phyloP scores from a whole-genome alignment of 495 filamentous ascomycete genomes.

The Margaritispora aquatica region DNA sequence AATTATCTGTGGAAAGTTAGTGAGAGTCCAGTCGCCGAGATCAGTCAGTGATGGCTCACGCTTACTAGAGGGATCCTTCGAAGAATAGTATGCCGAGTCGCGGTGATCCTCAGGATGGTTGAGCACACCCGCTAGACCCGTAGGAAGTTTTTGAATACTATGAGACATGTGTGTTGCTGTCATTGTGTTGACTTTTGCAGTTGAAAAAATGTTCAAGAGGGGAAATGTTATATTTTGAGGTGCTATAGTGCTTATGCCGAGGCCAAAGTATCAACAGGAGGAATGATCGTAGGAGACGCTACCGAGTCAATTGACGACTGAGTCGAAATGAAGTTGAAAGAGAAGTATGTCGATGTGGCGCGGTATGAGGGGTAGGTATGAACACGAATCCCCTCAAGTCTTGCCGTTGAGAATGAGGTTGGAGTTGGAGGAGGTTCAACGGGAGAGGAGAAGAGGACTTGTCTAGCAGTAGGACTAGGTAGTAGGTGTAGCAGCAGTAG shows the following conservation, averaged over 20 bases:
- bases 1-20: conserved; percentile 35
- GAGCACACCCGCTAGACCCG: conserved; percentile 40
- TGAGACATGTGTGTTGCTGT: not conserved
- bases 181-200: not conserved
- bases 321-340: not conserved
- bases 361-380: no score
- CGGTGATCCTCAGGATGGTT: conserved; percentile 44
- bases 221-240: not conserved
- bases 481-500: no score
- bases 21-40: not conserved
- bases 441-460: not conserved
- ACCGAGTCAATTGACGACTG: not conserved
- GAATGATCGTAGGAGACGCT: not conserved
- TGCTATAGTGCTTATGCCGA: not conserved
- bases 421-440: not conserved
- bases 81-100: conserved; percentile 46
- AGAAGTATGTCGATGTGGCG: no score
- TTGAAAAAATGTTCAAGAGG: not conserved
- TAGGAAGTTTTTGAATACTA: conserved; percentile 38
- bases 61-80: conserved; percentile 49
- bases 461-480: not conserved
- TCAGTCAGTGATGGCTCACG: conserved; percentile 32
- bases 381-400: no score
- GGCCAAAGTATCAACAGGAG: not conserved
- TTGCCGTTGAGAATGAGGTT: not conserved